Conservation (phyloP, 1,139 yeast species). For the Blastobotrys malaysiensis region DNA sequence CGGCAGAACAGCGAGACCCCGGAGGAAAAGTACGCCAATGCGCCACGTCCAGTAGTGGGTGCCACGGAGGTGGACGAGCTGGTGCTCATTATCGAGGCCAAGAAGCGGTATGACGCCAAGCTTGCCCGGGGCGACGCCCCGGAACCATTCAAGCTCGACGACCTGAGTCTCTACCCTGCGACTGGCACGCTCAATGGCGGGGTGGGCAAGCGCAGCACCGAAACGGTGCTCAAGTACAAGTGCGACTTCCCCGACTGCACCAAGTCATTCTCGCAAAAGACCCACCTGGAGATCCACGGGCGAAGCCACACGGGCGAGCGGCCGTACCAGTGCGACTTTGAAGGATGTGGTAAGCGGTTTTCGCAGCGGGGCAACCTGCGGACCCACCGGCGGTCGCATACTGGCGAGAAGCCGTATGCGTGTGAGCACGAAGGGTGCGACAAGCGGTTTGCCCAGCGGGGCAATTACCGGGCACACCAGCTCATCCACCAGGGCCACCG, state of each 20-base stretch:
- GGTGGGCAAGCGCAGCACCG: conserved; percentile 58
- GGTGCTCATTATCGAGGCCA: conserved; percentile 85
- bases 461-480: conserved; percentile 81
- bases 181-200: conserved; percentile 74
- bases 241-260: conserved; percentile 62
- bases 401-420: conserved; percentile 83
- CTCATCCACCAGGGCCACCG: conserved; percentile 74
- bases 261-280: conserved; percentile 85
- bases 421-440: conserved; percentile 58
- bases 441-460: conserved; percentile 77
- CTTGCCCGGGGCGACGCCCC: conserved; percentile 24
- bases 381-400: conserved; percentile 76
- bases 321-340: conserved; percentile 61
- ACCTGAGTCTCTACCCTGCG: conserved; percentile 48
- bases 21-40: neutral
- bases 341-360: conserved; percentile 60
- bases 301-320: conserved; percentile 75
- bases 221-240: conserved; percentile 42
- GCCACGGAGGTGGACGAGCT: conserved; percentile 85
- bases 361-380: conserved; percentile 91
- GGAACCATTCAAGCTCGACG: conserved; percentile 27
- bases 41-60: conserved; percentile 53
- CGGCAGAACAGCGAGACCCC: neutral
- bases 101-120: conserved; percentile 57
- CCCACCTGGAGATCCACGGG: conserved; percentile 81